Evolutionary conservation across 441 rosid species (phyloP).

Genomic region (Codiaeum variegatum): DNA sequence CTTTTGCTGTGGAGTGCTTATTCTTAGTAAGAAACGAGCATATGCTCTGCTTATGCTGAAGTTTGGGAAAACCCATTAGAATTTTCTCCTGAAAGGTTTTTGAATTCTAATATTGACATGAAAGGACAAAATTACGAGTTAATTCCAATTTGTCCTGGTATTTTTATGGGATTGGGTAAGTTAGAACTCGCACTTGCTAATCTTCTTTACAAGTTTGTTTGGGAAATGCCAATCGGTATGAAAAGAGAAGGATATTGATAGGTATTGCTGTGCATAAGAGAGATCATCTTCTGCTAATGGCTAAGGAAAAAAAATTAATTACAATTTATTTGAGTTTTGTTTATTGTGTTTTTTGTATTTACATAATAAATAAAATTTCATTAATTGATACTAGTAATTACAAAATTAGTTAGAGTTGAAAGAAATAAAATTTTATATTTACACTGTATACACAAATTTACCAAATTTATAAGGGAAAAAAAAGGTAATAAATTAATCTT

Average conservation of each 20-base stretch:
- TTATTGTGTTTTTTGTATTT: no score
- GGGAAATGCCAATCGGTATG: conserved; percentile 29
- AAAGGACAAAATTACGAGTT: conserved; percentile 27
- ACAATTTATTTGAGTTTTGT: no score
- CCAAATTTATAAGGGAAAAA: no score
- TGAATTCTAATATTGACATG: conserved; percentile 21
- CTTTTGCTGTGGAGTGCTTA: no score
- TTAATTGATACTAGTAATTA: no score
- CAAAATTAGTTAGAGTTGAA: no score
- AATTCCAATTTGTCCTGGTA: conserved; percentile 31
- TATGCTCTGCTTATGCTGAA: conserved; percentile 9
- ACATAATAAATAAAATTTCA: no score
- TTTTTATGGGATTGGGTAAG: conserved; percentile 16
- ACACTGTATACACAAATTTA: no score
- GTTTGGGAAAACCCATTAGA: conserved; percentile 35
- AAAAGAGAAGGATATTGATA: conserved; percentile 20
- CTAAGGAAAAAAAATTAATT: no score
- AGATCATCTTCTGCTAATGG: conserved; percentile 20
- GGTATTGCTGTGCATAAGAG: conserved; percentile 24
- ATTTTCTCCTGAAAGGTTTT: conserved; percentile 39
- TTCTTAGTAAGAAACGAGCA: no score
- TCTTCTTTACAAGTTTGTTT: conserved; percentile 29
- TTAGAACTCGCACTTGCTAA: conserved; percentile 32
- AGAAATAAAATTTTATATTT: no score
- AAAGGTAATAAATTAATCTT: no score